Evolutionary conservation across 2,329 filamentous ascomycete genomes (phyloP), one percentile per base, ranked within the genome.

Genomic region (Penicillium sp.): DNA sequence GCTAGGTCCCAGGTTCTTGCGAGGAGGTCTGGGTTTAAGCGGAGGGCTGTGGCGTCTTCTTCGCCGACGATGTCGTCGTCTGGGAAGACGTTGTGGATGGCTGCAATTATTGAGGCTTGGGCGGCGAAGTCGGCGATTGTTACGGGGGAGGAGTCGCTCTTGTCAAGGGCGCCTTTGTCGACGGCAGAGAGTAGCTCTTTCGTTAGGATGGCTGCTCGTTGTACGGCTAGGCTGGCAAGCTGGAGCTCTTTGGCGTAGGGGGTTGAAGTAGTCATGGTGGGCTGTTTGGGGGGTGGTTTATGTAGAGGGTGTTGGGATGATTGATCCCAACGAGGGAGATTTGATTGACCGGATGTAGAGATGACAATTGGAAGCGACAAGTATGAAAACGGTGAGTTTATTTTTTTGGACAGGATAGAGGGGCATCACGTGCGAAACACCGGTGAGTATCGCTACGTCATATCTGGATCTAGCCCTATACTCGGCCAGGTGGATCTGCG

Each of bases 111-210:
- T 36, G 87, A 75, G 10, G 85, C 84, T 69, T 88, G 85, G 2
- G 83, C 82, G 41, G 83, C 85, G 66, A 87, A 87, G 68, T 88
- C 85, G 58, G 84, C 85, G 38, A 86, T 80, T 1, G 86, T 87
- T 50, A 88, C 86, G 25, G 85, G 85, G 0, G 81, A 82, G 49
- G 78, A 74, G 68, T 88, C 85, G 55, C 76, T 77, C 68, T 88
- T 87, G 66, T 81, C 78, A 52, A 86, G 75, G 23, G 77, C 78
- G 55, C 76, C 77, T 63, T 82, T 82, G 61, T 78, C 76, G n/a
- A 81, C 75, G 21, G 75, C 71, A 42, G 76, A 76, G 23, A 82
- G 75, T 64, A 86, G 71, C 58, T 75, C 68, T 67, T 86, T 86
- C 19, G 85, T 87, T 38, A 87, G 77, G 17, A 83, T 72, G 4